Base-by-base conservation (phyloP, 306 rosid species). In the Cicer cuneatum region DNA sequence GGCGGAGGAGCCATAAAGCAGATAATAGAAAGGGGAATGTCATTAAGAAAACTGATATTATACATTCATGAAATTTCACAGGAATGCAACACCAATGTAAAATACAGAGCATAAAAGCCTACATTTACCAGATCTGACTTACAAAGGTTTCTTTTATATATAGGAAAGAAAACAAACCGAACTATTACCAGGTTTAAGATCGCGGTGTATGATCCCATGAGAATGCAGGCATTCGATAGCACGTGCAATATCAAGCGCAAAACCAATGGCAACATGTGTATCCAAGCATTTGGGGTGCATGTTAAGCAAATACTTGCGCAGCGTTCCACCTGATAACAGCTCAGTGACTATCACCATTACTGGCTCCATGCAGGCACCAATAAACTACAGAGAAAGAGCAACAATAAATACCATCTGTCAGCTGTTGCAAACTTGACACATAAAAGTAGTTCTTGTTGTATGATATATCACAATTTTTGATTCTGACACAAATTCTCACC, bases 191-290 rank as follows among this genome's bases (percentile, higher is more conserved):
- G 98, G 98, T 76, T 93, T 93, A 76, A 93, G 84, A 80, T 93
- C 98, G 47, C 97, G 96, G 82, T 93, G 98, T 45, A 93, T 93
- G 85, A 93, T 91, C 75, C 98, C 98, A 78, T 91, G 98, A 69
- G 92, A 88, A 81, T 91, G 97, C 66, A 93, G 83, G 77, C 98
- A 93, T 79, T 93, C 98, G 92, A 91, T 89, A n/a, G 96, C 96
- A 69, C 97, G 97, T 41, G 94, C 90, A 83, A 93, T 86, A 73
- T 91, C 98, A 18, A 93, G 92, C 1, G 97, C 89, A 75, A 87
- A 93, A 78, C 91, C 96, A 80, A 88, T 87, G 41, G 97, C 96
- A 73, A 89, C 84, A 12, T 84, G 84, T 42, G 76, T 85, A 64
- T 93, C 97, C 88, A 93, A 91, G 83, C 97, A 89, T 66, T 86